Conservation (phyloP, 2,329 filamentous ascomycete species). For the Paecilomyces variotii region DNA sequence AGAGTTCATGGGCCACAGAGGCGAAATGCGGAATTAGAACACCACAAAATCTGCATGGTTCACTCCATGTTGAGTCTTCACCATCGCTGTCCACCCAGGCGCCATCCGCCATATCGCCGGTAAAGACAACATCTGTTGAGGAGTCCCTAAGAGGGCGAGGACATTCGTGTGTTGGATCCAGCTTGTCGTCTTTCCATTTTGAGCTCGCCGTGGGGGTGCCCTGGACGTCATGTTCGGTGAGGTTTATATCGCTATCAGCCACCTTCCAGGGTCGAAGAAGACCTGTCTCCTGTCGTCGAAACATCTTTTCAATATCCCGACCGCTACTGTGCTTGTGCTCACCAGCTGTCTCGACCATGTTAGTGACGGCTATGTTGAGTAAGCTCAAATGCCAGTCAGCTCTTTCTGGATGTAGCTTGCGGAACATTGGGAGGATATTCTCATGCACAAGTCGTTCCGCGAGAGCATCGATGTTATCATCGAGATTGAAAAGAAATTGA, state of each 20-base stretch:
- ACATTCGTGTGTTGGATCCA: neutral
- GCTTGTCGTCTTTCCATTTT: neutral
- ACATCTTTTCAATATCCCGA: conserved; percentile 76
- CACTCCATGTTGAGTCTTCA: conserved; percentile 19
- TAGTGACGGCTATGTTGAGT: conserved; percentile 79
- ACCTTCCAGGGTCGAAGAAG: conserved; percentile 61
- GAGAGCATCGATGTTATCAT: conserved; percentile 49
- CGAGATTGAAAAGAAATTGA: conserved; percentile 61
- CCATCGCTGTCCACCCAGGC: conserved; percentile 28
- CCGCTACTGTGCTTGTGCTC: conserved; percentile 50
- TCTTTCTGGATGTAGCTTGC: conserved; percentile 61
- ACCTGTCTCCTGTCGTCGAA: conserved; percentile 62
- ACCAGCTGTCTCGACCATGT: conserved; percentile 59
- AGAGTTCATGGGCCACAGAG: conserved; percentile 41
- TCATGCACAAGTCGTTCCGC: conserved; percentile 64
- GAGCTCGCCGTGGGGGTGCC: neutral
- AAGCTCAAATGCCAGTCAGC: conserved; percentile 72
- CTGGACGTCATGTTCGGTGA: neutral
- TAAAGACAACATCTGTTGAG: neutral
- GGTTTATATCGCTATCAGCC: conserved; percentile 13
- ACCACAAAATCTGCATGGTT: conserved; percentile 37
- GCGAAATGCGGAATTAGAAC: conserved; percentile 44
- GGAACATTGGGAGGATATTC: conserved; percentile 62
- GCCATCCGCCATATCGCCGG: conserved; percentile 16
- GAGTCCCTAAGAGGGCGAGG: neutral